Evolutionary conservation across 192 early-diverging fungal species (phyloP).

Genomic region (Coemansia sp.): DNA sequence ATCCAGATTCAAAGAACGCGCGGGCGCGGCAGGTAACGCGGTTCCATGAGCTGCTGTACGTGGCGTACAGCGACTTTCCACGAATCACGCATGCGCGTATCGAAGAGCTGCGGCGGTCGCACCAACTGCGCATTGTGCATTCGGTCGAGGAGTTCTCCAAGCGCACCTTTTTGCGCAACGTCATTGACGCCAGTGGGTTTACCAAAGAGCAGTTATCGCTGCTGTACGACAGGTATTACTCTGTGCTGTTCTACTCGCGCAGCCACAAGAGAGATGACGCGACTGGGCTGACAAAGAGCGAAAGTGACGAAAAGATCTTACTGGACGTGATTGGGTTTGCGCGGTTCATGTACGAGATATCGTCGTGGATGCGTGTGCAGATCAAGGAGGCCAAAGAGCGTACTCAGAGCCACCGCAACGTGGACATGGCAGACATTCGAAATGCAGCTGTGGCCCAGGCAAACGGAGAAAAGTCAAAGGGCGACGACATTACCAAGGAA

Average conservation of each 20-base stretch:
- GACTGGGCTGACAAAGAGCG: background rate
- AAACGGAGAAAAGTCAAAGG: constrained; percentile 9
- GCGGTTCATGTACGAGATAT: constrained; percentile 71
- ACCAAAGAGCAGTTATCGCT: constrained; percentile 81
- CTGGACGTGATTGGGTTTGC: constrained; percentile 72
- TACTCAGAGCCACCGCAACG: constrained; percentile 41
- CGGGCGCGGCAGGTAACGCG: constrained; percentile 64
- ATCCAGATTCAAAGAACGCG: constrained; percentile 58
- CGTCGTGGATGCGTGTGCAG: constrained; percentile 63
- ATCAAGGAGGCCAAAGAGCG: constrained; percentile 48
- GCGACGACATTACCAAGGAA: constrained; percentile 36
- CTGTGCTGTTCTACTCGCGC: constrained; percentile 66
- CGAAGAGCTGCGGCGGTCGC: constrained; percentile 73
- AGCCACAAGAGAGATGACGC: background rate
- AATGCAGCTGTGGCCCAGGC: background rate
- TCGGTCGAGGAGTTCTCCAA: constrained; percentile 93
- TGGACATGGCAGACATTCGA: constrained; percentile 19
- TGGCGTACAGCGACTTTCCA: constrained; percentile 90
- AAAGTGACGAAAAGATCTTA: constrained; percentile 33
- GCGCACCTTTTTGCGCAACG: constrained; percentile 79
- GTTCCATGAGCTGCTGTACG: constrained; percentile 89
- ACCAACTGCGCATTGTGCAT: constrained; percentile 88
- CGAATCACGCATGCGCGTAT: constrained; percentile 73
- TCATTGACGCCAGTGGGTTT: constrained; percentile 73
- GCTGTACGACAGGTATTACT: constrained; percentile 88